These are phyloP conservation scores for Glaciozyma martinii DNA, from an alignment of 768 basidiomycete genomes.

Conservation along the genomic window DNA sequence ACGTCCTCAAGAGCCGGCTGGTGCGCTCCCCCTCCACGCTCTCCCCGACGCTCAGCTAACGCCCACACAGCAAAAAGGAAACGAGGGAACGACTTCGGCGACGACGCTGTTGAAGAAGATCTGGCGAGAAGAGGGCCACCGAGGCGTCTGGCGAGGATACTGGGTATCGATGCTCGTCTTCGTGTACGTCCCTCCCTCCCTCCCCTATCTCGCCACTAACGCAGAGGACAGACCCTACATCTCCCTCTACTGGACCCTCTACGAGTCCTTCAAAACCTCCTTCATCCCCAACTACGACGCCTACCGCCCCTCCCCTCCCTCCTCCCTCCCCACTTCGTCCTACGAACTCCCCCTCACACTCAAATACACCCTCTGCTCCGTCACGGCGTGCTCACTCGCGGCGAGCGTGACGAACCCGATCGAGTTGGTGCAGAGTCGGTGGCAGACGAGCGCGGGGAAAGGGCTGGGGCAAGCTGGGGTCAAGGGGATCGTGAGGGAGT, in stretches of 20 bases:
- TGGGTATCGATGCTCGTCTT: constrained; percentile 20
- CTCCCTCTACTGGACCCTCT: constrained; percentile 26
- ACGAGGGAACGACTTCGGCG: constrained; percentile 30
- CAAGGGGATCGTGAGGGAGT: constrained; percentile 16
- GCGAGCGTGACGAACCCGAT: constrained; percentile 28
- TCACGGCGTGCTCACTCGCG: constrained; percentile 21
- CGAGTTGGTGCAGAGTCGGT: constrained; percentile 32
- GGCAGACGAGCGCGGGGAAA: constrained; percentile 32
- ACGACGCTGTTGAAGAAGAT: constrained; percentile 27
- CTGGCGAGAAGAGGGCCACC: constrained; percentile 27
- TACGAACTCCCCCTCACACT: constrained; percentile 18
- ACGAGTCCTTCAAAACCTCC: constrained; percentile 32
- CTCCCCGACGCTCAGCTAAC: background rate
- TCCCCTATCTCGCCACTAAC: background rate
- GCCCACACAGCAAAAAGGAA: constrained; percentile 25
- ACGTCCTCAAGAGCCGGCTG: constrained; percentile 28
- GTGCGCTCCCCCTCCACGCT: background rate
- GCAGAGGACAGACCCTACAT: constrained; percentile 2
- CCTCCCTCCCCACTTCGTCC: background rate
- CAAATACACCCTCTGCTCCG: constrained; percentile 30
- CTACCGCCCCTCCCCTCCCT: background rate
- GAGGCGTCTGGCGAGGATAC: constrained; percentile 32
- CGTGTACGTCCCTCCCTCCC: background rate
- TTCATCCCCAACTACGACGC: constrained; percentile 31
- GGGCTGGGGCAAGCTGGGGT: constrained; percentile 15